Conservation (phyloP, 495 filamentous ascomycete species). For the Penicillium alfredii region DNA sequence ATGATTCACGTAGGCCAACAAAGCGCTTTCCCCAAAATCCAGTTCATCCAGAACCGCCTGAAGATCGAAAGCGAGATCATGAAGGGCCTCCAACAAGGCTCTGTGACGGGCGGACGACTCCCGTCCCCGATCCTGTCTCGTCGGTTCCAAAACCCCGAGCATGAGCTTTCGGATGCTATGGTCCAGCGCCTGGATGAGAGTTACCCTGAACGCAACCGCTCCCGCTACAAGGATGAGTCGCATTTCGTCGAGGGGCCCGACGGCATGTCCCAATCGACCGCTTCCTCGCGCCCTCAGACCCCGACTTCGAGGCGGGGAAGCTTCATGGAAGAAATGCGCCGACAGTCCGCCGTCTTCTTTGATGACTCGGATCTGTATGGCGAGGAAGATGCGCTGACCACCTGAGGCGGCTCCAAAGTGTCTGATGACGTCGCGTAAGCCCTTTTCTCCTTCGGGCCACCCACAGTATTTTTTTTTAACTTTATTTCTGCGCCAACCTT, state of each 20-base stretch:
- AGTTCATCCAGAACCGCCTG: conserved; percentile 82
- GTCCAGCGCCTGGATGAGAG: conserved; percentile 27
- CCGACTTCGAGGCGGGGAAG: conserved; percentile 32
- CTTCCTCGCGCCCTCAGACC: conserved; percentile 23
- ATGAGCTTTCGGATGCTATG: conserved; percentile 17
- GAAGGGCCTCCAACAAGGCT: conserved; percentile 58
- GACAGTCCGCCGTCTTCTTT: conserved; percentile 59
- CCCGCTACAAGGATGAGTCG: conserved; percentile 20
- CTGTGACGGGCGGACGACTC: conserved; percentile 20
- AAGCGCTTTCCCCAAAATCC: conserved; percentile 79
- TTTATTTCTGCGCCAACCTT: too few relatives aligned
- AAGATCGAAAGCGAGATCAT: conserved; percentile 78
- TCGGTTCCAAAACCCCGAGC: conserved; percentile 17
- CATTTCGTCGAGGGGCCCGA: conserved; percentile 20
- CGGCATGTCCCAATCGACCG: conserved; percentile 22
- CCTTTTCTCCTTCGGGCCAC: conserved; percentile 3
- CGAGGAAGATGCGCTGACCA: conserved; percentile 23
- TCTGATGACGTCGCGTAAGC: not conserved
- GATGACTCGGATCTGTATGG: conserved; percentile 46
- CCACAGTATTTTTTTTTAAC: too few relatives aligned
- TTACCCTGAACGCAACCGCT: conserved; percentile 25
- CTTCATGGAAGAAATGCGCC: conserved; percentile 52
- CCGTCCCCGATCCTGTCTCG: conserved; percentile 25
- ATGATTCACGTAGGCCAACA: conserved; percentile 89
- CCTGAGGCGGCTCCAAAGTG: conserved; percentile 15